A percentile compares a stretch with the other conserved stretches of the same genome.
phyloP scores from a whole-genome alignment of 768 basidiomycete species.

The Hortiboletus flavorubellus region DNA sequence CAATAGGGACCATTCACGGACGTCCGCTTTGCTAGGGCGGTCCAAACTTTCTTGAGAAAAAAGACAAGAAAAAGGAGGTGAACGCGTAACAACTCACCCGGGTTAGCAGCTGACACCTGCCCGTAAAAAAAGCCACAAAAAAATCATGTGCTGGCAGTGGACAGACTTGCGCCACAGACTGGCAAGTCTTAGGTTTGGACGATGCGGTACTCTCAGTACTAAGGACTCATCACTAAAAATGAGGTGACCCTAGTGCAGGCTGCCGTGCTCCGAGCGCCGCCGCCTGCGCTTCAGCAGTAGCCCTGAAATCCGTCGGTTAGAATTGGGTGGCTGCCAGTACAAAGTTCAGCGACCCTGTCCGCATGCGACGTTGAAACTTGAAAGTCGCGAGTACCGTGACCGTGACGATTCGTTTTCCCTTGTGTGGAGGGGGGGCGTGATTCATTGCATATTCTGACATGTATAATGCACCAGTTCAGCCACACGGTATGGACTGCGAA shows the following conservation, averaged over 20 bases:
- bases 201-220: too few relatives aligned
- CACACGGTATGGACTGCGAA: neutral
- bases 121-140: too few relatives aligned
- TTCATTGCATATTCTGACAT: neutral
- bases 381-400: neutral
- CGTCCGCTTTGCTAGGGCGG: neutral
- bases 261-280: neutral
- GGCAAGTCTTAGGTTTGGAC: too few relatives aligned
- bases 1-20: neutral
- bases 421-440: neutral
- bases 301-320: too few relatives aligned
- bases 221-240: neutral
- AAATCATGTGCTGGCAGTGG: too few relatives aligned
- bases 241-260: neutral
- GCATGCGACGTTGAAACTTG: neutral
- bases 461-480: neutral
- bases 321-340: neutral
- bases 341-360: neutral
- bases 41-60: neutral
- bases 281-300: neutral
- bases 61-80: neutral
- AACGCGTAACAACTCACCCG: neutral
- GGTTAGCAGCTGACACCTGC: neutral
- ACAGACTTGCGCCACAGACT: too few relatives aligned
- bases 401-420: neutral